These are phyloP conservation scores for Cladorrhinum sp. DNA, from an alignment of 2,329 filamentous ascomycete genomes.

Conservation along the genomic window DNA sequence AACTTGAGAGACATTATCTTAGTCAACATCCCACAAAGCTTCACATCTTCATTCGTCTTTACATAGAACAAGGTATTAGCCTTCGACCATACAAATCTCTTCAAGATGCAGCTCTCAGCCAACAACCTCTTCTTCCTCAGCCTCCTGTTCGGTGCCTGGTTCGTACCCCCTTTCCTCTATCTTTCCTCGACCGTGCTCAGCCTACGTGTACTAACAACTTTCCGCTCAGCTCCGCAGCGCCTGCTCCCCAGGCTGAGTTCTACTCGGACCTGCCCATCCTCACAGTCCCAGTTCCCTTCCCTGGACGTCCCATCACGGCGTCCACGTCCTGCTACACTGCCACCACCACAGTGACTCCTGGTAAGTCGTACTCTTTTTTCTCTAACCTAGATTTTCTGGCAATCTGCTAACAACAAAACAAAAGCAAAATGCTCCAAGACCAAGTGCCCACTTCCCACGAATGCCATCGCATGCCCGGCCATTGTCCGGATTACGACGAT, in stretches of 20 bases:
- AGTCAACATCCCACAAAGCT: neutral
- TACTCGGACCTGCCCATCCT: conserved; percentile 10
- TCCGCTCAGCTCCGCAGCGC: conserved; percentile 13
- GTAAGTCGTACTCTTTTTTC: conserved; percentile 7
- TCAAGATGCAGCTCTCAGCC: conserved; percentile 16
- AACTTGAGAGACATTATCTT: neutral
- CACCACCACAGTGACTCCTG: conserved; percentile 21
- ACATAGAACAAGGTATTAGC: neutral
- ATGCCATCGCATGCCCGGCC: conserved; percentile 30
- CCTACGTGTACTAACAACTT: neutral
- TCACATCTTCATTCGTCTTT: neutral
- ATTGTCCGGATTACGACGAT: conserved; percentile 34
- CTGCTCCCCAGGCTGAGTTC: conserved; percentile 5
- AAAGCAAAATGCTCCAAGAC: conserved; percentile 3
- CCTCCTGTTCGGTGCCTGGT: conserved; percentile 16
- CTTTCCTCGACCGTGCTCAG: neutral
- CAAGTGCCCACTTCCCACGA: conserved; percentile 17
- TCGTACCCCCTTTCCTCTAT: neutral
- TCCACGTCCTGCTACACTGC: conserved; percentile 29
- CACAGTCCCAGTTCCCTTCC: neutral
- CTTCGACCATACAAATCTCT: neutral
- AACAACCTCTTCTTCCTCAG: conserved; percentile 10
- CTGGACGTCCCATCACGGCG: neutral
- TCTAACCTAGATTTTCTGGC: neutral
- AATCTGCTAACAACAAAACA: neutral